Evolutionary conservation across 1,139 yeast species (phyloP).

Genomic region (Suhomyces guaymorum): DNA sequence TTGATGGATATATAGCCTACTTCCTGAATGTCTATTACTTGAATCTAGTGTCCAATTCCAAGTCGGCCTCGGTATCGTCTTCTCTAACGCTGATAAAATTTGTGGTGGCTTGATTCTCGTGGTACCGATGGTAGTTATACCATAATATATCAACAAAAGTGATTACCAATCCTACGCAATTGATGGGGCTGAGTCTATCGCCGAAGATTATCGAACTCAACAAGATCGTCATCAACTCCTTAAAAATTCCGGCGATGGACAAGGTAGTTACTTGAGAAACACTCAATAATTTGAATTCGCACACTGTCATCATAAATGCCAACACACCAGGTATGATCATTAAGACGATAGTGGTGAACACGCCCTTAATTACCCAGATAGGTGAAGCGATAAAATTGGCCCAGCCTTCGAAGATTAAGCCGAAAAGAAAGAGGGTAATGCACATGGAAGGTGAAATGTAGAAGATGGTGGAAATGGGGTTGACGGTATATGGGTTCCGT

Average conservation of each 20-base stretch:
- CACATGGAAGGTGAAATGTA: constrained; percentile 87
- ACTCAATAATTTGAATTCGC: constrained; percentile 82
- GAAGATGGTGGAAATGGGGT: constrained; percentile 81
- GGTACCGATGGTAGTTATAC: constrained; percentile 68
- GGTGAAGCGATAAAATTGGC: constrained; percentile 49
- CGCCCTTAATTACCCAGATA: constrained; percentile 65
- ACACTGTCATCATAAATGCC: constrained; percentile 87
- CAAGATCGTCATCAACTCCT: constrained; percentile 80
- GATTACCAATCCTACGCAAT: constrained; percentile 73
- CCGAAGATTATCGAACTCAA: constrained; percentile 72
- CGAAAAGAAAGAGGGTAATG: constrained; percentile 56
- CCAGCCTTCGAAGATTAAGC: constrained; percentile 68
- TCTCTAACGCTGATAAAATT: constrained; percentile 1
- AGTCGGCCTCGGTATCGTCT: constrained; percentile 6
- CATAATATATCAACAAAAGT: constrained; percentile 77
- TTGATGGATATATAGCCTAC: no score
- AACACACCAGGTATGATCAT: constrained; percentile 79
- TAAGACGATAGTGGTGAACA: constrained; percentile 53
- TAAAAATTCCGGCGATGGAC: constrained; percentile 88
- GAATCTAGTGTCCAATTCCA: constrained; percentile 2
- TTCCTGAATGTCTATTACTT: no score
- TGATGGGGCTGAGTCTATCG: constrained; percentile 66
- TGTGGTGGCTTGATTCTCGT: no score
- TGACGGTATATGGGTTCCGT: constrained; percentile 56
- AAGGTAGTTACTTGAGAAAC: constrained; percentile 84